These are phyloP conservation scores for Solanum pennellii DNA, from an alignment of 257 asterid genomes.

Conservation along the genomic window DNA sequence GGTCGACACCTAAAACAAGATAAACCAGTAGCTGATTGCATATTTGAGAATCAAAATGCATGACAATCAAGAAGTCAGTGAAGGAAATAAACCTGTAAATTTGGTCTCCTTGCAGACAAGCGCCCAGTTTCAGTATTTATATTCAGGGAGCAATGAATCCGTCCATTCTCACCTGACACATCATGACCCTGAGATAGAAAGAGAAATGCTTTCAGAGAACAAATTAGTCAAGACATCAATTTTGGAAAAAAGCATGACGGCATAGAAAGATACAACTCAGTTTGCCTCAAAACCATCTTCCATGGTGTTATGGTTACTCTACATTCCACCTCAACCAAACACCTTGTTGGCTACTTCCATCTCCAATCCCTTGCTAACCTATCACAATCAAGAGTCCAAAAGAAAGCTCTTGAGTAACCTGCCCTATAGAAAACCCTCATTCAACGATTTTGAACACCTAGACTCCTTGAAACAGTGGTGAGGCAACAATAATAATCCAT, in stretches of 20 bases:
- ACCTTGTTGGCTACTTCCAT: neutral
- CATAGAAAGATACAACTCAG: neutral
- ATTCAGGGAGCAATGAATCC: constrained; percentile 93
- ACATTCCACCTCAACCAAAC: neutral
- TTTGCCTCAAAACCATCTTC: neutral
- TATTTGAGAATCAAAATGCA: neutral
- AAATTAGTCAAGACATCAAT: neutral
- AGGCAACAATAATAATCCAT: neutral
- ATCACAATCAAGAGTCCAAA: neutral
- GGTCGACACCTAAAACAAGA: neutral
- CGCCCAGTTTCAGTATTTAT: constrained; percentile 98
- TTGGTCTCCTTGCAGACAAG: constrained; percentile 96
- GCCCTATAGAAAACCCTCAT: neutral
- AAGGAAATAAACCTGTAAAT: constrained; percentile 67
- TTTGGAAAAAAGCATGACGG: neutral
- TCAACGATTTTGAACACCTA: neutral
- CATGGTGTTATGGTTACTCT: neutral
- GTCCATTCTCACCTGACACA: constrained; percentile 72
- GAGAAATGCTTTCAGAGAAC: neutral
- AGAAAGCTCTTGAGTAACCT: neutral
- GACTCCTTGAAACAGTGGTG: neutral
- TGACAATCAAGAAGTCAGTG: neutral
- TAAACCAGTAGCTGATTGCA: neutral
- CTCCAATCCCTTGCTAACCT: neutral
- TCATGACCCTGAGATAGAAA: constrained; percentile 52